Percentiles rank a stretch among this genome's conserved stretches.
phyloP scores from a whole-genome alignment of 2,329 filamentous ascomycete species.

The Colletotrichum echinochloae region DNA sequence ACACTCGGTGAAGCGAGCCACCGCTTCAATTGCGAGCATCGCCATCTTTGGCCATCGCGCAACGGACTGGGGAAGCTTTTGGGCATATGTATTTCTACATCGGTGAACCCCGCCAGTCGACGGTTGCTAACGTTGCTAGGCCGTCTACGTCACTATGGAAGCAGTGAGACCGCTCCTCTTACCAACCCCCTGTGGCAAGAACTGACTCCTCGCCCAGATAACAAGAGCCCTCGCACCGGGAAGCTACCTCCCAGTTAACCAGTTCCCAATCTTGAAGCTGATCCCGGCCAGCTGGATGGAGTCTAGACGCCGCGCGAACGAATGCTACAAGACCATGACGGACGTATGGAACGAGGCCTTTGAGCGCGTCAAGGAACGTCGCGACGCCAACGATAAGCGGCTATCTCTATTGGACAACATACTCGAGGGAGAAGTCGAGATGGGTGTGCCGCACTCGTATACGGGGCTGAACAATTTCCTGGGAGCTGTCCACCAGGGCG shows the following conservation, averaged over 20 bases:
- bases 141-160: slow-evolving; percentile 16
- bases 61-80: slow-evolving; percentile 14
- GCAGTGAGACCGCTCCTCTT: background rate
- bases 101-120: rapidly evolving
- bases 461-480: slow-evolving; percentile 54
- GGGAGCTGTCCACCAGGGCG: slow-evolving; percentile 49
- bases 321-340: slow-evolving; percentile 56
- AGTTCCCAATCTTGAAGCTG: slow-evolving; percentile 57
- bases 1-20: slow-evolving; percentile 15
- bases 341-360: slow-evolving; percentile 54
- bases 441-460: slow-evolving; percentile 42
- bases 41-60: slow-evolving; percentile 20
- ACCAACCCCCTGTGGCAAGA: background rate
- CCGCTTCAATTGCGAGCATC: slow-evolving; percentile 22
- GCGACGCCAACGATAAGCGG: slow-evolving; percentile 44
- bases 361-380: slow-evolving; percentile 49
- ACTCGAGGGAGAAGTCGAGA: slow-evolving; percentile 52
- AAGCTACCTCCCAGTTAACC: slow-evolving; percentile 61
- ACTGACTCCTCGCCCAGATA: background rate
- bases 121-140: background rate
- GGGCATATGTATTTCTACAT: slow-evolving; percentile 8
- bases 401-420: slow-evolving; percentile 55
- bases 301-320: slow-evolving; percentile 51
- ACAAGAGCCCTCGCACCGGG: slow-evolving; percentile 59
- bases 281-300: slow-evolving; percentile 57